Conservation (phyloP, 2,329 filamentous ascomycete genomes). For the Botryosphaeria dothidea region DNA sequence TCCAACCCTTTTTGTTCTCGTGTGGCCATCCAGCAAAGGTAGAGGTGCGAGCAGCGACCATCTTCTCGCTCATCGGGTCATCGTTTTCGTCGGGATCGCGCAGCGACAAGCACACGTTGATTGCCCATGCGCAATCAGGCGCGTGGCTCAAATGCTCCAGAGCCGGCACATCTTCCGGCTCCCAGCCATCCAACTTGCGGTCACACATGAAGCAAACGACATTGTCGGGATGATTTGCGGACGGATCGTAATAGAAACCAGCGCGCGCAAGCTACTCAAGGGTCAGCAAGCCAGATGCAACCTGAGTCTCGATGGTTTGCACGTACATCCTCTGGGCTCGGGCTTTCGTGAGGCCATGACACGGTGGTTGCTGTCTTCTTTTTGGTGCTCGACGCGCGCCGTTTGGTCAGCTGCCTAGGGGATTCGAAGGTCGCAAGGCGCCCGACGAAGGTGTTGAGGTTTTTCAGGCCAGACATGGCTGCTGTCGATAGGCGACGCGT, state of each 20-base stretch:
- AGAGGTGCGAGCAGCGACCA: constrained; percentile 74
- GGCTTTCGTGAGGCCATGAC: constrained; percentile 75
- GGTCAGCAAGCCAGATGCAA: constrained; percentile 20
- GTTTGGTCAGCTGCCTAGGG: constrained; percentile 63
- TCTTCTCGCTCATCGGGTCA: constrained; percentile 70
- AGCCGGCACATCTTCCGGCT: constrained; percentile 78
- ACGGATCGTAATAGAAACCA: constrained; percentile 87
- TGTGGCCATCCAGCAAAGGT: constrained; percentile 95
- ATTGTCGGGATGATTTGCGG: constrained; percentile 76
- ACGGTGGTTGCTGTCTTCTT: constrained; percentile 59
- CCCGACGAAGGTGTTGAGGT: constrained; percentile 67
- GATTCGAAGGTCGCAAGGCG: constrained; percentile 79
- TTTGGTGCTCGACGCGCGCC: constrained; percentile 66
- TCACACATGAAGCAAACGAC: constrained; percentile 85
- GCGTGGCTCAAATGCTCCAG: constrained; percentile 84
- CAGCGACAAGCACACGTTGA: constrained; percentile 58
- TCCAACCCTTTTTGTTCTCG: constrained; percentile 83
- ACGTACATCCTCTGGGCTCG: constrained; percentile 65
- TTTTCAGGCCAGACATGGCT: constrained; percentile 40
- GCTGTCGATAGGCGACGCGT: constrained; percentile 1
- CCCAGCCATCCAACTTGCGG: constrained; percentile 88
- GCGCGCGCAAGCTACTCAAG: constrained; percentile 74
- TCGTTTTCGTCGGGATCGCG: constrained; percentile 64
- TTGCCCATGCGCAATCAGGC: constrained; percentile 82
- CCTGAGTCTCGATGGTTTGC: neutral